Conservation (phyloP, 768 basidiomycete species). For the Suillus lakei region DNA sequence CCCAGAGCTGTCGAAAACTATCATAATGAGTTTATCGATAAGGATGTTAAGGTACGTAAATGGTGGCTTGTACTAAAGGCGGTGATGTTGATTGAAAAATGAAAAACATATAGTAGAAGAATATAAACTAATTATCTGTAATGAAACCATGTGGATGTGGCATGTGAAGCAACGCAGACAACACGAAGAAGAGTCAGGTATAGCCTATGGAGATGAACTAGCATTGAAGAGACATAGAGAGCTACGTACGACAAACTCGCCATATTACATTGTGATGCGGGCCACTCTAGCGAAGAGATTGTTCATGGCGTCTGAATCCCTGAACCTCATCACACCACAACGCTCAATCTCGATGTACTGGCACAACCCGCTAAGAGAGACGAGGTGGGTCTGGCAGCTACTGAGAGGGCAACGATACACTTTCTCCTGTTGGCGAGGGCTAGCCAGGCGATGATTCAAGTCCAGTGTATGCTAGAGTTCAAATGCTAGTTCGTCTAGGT, state of each 20-base stretch:
- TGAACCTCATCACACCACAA: conserved; percentile 59
- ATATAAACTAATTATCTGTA: neutral
- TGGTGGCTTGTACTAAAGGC: neutral
- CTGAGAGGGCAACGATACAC: conserved; percentile 57
- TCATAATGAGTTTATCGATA: neutral
- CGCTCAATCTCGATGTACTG: conserved; percentile 68
- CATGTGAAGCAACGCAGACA: neutral
- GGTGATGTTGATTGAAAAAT: neutral
- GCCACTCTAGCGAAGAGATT: conserved; percentile 28
- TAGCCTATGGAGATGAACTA: no score
- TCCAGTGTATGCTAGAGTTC: conserved; percentile 54
- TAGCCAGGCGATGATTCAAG: conserved; percentile 67
- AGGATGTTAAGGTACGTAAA: no score
- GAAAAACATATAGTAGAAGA: no score
- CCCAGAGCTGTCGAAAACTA: neutral
- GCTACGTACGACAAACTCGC: no score
- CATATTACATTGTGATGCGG: conserved; percentile 15
- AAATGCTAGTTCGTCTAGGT: conserved; percentile 43
- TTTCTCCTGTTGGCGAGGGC: conserved; percentile 58
- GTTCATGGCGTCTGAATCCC: conserved; percentile 44
- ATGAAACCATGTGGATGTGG: no score
- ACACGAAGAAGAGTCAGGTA: no score
- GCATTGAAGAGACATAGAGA: no score
- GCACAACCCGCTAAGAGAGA: conserved; percentile 58
- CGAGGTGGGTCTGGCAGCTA: conserved; percentile 48